Percentiles rank a stretch among this genome's conserved stretches.
phyloP scores from a whole-genome alignment of 257 asterid species.

The Lithospermum erythrorhizon region DNA sequence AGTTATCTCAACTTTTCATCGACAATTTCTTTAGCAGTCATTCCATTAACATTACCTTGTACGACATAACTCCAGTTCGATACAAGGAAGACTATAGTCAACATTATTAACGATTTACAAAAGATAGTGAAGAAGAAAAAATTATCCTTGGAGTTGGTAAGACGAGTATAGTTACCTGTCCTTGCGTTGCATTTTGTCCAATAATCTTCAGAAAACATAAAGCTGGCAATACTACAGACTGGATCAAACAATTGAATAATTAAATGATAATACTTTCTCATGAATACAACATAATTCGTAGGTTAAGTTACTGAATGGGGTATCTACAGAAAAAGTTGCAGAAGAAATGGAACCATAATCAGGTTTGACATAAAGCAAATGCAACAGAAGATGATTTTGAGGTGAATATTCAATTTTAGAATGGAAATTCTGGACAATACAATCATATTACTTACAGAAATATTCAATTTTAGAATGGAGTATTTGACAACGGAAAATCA shows the following conservation, averaged over 20 bases:
- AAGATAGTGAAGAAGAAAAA: neutral
- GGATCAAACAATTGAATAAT: conserved; percentile 5
- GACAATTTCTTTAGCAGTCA: neutral
- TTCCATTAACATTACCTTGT: neutral
- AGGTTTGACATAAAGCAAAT: too few species aligned
- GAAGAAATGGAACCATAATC: too few species aligned
- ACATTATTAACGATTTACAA: neutral
- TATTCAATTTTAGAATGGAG: too few species aligned
- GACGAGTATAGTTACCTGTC: conserved; percentile 32
- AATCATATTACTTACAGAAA: too few species aligned
- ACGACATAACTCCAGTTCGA: neutral
- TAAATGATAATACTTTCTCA: too few species aligned
- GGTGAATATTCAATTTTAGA: too few species aligned
- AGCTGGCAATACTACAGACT: conserved; percentile 64
- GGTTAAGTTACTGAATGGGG: too few species aligned
- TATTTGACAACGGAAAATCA: neutral
- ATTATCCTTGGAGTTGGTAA: neutral
- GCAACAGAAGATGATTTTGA: too few species aligned
- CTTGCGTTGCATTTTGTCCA: conserved; percentile 44
- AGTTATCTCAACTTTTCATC: too few species aligned
- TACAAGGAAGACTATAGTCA: neutral
- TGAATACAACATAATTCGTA: too few species aligned
- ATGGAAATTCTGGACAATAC: too few species aligned
- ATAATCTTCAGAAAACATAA: conserved; percentile 56
- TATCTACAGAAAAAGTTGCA: too few species aligned